These are phyloP conservation scores for Casuarina cunninghamiana DNA, from an alignment of 306 rosid species.

Conservation along the genomic window DNA sequence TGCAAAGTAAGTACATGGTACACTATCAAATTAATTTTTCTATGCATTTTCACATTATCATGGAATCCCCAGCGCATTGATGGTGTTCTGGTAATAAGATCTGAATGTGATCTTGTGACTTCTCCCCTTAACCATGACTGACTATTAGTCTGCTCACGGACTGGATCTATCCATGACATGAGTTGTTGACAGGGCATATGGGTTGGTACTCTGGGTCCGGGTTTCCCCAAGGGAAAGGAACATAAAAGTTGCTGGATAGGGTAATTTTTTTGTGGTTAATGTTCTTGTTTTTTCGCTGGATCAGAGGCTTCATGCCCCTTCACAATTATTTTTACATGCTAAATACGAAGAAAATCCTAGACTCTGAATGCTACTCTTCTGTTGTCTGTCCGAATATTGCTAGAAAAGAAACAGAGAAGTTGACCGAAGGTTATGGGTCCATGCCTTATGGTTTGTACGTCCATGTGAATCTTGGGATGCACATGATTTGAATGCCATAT, in stretches of 20 bases:
- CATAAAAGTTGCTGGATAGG: not conserved
- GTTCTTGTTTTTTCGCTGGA: not conserved
- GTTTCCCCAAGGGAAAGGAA: not conserved
- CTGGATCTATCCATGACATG: not conserved
- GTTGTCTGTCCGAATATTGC: no score
- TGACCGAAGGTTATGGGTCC: not conserved
- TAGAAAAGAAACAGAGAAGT: not conserved
- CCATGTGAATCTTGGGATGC: not conserved
- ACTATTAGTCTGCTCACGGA: not conserved
- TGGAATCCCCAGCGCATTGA: not conserved
- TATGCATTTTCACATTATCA: not conserved
- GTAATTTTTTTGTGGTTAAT: not conserved
- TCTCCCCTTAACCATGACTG: not conserved
- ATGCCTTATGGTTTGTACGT: not conserved
- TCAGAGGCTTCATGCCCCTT: not conserved
- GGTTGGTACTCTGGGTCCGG: not conserved
- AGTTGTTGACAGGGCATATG: not conserved
- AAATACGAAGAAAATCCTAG: no score
- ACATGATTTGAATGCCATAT: not conserved
- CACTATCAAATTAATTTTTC: not conserved
- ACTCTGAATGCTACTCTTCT: no score
- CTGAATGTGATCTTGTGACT: conserved; percentile 8
- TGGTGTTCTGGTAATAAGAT: not conserved
- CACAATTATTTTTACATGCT: not conserved
- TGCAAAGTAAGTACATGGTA: conserved; percentile 64